phyloP scores from a whole-genome alignment of 257 asterid genomes.

The Solanum corneliomulleri region DNA sequence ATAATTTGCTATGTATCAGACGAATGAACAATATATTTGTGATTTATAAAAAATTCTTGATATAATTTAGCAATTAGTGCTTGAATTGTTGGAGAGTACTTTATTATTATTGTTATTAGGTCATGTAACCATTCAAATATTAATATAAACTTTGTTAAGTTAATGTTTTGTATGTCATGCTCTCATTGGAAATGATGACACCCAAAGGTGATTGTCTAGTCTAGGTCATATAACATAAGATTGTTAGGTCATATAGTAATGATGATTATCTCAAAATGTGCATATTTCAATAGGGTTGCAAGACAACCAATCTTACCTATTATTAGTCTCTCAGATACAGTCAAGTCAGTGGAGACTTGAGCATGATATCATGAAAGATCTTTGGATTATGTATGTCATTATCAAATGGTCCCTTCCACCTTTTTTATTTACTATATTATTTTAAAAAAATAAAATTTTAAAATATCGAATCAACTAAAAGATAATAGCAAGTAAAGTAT shows the following conservation, averaged over 20 bases:
- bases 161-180: not conserved
- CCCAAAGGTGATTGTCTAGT: not conserved
- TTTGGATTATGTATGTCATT: not conserved
- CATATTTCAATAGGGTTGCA: not conserved
- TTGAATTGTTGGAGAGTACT: too few species aligned
- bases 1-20: too few species aligned
- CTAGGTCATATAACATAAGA: not conserved
- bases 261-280: not conserved
- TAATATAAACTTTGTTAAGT: not conserved
- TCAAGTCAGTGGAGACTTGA: not conserved
- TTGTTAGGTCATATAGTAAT: not conserved
- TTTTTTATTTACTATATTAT: not conserved
- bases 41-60: fast-evolving
- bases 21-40: too few species aligned
- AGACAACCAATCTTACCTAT: not conserved
- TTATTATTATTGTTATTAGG: not conserved
- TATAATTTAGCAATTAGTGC: too few species aligned
- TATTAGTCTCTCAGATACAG: not conserved
- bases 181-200: not conserved
- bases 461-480: not conserved
- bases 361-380: not conserved
- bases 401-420: not conserved
- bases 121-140: not conserved
- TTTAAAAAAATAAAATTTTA: not conserved
- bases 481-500: not conserved